Base-by-base conservation (phyloP, 2,329 filamentous ascomycete genomes). In the Ophiobolus disseminans region DNA sequence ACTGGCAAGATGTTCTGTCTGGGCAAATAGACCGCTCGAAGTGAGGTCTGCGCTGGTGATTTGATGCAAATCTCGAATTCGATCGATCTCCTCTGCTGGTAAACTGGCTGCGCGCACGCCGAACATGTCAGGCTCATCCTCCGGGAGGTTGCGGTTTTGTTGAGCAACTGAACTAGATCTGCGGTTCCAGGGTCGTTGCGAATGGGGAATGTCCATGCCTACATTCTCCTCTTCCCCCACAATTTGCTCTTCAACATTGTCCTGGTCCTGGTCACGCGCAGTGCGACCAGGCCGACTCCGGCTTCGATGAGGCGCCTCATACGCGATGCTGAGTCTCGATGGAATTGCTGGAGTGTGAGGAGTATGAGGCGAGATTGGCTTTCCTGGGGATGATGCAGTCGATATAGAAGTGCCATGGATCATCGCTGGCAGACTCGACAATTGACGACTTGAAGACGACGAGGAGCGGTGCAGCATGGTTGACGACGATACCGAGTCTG, bases 331-430 rank as follows among this genome's bases (percentile, higher is more conserved):
- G 17, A 99, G 78, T n/a, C 94, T 84, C 6, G 92, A 97, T 16
- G 93, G 93, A 21, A 97, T 91, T 9, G 92, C 91, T 3, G 94
- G 94, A 0, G 91, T 96, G 66, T 97, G 92, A 1, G 92, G 91
- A 0, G 90, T 96, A 66, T 93, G 91, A 8, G 89, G 91, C 2
- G 91, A 96, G 14, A 95, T 83, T 0, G 91, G 90, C 64, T 96
- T 96, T 47, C 77, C 90, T 1, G 92, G 92, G 8, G 92, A 97
- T 0, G 91, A 93, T 1, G 90, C 93, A 9, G 87, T 87, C 3
- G 92, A 97, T 57, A 91, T 80, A 0, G 89, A 91, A 4, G 87
- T 88, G 6, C 81, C 82, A 19, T 76, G 80, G 39, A 83, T 74
- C 76, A 86, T 82, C 5, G 81, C 80, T 16, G 85, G 83, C 10